Conservation (phyloP, 2,329 filamentous ascomycete species). For the Curvularia eragrostidis region DNA sequence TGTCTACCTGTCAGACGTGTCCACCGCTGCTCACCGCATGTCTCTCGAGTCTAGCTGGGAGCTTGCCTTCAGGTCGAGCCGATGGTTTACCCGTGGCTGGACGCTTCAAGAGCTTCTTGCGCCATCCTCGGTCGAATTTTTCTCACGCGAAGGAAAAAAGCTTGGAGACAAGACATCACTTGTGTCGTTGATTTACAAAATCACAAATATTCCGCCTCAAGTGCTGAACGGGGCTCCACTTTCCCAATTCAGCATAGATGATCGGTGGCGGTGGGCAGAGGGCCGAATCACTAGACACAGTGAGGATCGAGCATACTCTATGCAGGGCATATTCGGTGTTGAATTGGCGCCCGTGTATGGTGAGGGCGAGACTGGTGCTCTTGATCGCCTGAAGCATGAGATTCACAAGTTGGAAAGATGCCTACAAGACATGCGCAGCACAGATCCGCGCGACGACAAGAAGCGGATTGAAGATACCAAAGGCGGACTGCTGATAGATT, state of each 20-base stretch:
- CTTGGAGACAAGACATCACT: conserved; percentile 17
- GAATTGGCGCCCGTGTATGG: conserved; percentile 7
- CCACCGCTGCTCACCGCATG: neutral
- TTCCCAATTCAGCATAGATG: conserved; percentile 12
- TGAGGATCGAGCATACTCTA: conserved; percentile 15
- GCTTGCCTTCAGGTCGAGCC: neutral
- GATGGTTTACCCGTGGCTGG: conserved; percentile 5
- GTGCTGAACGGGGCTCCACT: conserved; percentile 7
- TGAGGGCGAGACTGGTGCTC: conserved; percentile 15
- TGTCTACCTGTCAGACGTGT: neutral
- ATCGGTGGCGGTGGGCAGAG: conserved; percentile 15
- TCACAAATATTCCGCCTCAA: conserved; percentile 13
- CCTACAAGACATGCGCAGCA: conserved; percentile 12
- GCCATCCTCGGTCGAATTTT: conserved; percentile 24
- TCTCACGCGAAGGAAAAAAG: conserved; percentile 12
- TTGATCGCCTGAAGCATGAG: conserved; percentile 18
- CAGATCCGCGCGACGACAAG: conserved; percentile 16
- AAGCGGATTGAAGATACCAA: conserved; percentile 1
- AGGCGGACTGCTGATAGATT: conserved; percentile 5
- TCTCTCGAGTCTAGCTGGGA: neutral
- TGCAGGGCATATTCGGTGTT: conserved; percentile 17
- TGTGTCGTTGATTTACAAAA: conserved; percentile 3
- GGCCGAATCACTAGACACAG: conserved; percentile 17
- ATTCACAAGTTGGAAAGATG: conserved; percentile 15
- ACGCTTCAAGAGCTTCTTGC: conserved; percentile 22